Evolutionary conservation across 306 rosid species (phyloP).

Genomic region (Quercus robur): DNA sequence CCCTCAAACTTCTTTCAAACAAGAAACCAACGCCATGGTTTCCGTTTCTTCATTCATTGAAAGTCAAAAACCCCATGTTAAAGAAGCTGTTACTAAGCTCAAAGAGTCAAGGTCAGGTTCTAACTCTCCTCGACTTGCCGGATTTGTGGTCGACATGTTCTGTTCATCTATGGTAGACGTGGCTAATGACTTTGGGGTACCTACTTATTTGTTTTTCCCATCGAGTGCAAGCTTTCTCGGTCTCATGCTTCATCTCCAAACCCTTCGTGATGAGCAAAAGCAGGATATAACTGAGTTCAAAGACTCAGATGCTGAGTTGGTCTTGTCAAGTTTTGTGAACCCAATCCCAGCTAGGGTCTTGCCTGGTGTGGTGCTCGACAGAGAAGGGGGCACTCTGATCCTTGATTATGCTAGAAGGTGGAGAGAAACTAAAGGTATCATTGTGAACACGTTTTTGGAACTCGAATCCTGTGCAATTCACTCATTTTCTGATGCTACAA

Average conservation of each 20-base stretch:
- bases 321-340: conserved; percentile 24
- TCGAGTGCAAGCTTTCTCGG: conserved; percentile 35
- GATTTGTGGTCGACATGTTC: conserved; percentile 64
- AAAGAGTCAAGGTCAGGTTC: not conserved
- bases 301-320: conserved; percentile 7
- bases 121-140: conserved; percentile 33
- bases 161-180: conserved; percentile 49
- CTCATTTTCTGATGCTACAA: not conserved
- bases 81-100: conserved; percentile 21
- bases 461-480: conserved; percentile 37
- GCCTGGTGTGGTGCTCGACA: not conserved
- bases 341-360: conserved; percentile 30
- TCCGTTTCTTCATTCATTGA: not conserved
- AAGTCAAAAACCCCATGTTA: conserved; percentile 22
- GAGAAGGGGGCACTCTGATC: not conserved
- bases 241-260: conserved; percentile 31
- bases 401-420: not conserved
- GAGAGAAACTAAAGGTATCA: conserved; percentile 33
- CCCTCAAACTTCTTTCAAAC: not conserved
- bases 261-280: conserved; percentile 24
- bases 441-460: conserved; percentile 51
- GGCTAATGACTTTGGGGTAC: conserved; percentile 45
- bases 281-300: not conserved
- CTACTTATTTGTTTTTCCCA: conserved; percentile 44
- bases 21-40: not conserved